These are phyloP conservation scores for Metarhizium rileyi DNA, from an alignment of 2,329 filamentous ascomycete species.

Conservation along the genomic window DNA sequence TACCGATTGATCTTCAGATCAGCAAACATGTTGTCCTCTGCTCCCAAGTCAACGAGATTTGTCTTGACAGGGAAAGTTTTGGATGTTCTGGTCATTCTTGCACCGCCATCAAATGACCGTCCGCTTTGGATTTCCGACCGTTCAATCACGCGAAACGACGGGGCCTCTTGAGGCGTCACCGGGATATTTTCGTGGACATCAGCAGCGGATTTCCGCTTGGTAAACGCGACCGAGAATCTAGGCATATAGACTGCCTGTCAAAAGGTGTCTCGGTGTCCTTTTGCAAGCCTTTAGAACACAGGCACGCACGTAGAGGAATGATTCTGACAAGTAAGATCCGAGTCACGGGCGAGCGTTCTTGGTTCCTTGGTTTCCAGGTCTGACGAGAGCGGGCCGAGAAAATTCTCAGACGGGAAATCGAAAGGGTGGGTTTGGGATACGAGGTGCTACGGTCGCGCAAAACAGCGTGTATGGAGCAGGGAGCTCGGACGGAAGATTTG, in stretches of 20 bases:
- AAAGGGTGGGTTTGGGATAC: background rate
- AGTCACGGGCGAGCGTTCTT: background rate
- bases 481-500: background rate
- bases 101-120: slow-evolving; percentile 43
- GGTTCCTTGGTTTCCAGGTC: background rate
- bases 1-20: slow-evolving; percentile 47
- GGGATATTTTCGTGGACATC: slow-evolving; percentile 44
- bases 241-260: slow-evolving; percentile 41
- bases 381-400: background rate
- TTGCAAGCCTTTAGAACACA: background rate
- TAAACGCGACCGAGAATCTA: slow-evolving; percentile 51
- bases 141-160: slow-evolving; percentile 51
- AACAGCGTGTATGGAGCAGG: background rate
- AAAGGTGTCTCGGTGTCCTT: slow-evolving; percentile 2
- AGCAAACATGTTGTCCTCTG: slow-evolving; percentile 50
- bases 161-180: slow-evolving; percentile 30
- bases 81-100: slow-evolving; percentile 29
- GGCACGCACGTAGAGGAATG: background rate
- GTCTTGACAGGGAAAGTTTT: slow-evolving; percentile 28
- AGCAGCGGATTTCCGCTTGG: slow-evolving; percentile 50
- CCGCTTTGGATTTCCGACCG: slow-evolving; percentile 34
- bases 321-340: background rate
- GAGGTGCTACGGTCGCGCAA: slow-evolving; percentile 5
- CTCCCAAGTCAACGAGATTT: slow-evolving; percentile 28
- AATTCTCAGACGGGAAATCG: background rate